Evolutionary conservation across 768 basidiomycete genomes (phyloP).

Genomic region (Pleurotus giganteus): DNA sequence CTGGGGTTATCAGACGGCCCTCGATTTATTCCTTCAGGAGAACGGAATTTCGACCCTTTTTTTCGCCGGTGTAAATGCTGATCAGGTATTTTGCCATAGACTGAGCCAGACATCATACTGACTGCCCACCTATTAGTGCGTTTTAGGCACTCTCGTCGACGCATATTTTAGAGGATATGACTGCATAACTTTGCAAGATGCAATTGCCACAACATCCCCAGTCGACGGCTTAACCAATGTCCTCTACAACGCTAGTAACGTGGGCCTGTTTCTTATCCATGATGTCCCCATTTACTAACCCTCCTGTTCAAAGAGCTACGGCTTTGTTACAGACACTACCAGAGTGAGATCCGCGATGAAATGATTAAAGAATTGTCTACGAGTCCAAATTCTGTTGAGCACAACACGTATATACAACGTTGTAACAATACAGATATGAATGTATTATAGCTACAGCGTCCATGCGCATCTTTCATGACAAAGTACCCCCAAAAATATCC

Average conservation of each 20-base stretch:
- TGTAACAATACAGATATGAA: slow-evolving; percentile 4
- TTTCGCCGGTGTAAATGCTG: slow-evolving; percentile 66
- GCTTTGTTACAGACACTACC: slow-evolving; percentile 13
- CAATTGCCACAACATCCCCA: slow-evolving; percentile 63
- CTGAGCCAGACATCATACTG: neutral
- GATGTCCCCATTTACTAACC: neutral
- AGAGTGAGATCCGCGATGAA: slow-evolving; percentile 7
- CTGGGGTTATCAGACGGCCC: slow-evolving; percentile 61
- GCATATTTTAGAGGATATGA: slow-evolving; percentile 67
- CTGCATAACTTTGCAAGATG: slow-evolving; percentile 54
- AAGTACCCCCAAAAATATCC: neutral
- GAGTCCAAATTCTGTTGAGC: too few species aligned
- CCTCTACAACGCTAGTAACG: slow-evolving; percentile 53
- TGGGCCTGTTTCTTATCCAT: slow-evolving; percentile 25
- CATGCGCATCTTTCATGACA: neutral
- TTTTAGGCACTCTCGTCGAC: slow-evolving; percentile 60
- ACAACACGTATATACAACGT: slow-evolving; percentile 1
- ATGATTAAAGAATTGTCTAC: neutral
- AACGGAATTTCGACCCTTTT: slow-evolving; percentile 61
- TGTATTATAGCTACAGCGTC: neutral
- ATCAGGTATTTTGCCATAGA: slow-evolving; percentile 44
- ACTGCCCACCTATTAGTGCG: slow-evolving; percentile 41
- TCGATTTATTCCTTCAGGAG: slow-evolving; percentile 62
- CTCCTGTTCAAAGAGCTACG: slow-evolving; percentile 1
- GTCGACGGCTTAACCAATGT: slow-evolving; percentile 55